Evolutionary conservation across 805 yeast species (phyloP), one percentile per base, ranked within the genome.

Genomic region (Candida krabiensis): DNA sequence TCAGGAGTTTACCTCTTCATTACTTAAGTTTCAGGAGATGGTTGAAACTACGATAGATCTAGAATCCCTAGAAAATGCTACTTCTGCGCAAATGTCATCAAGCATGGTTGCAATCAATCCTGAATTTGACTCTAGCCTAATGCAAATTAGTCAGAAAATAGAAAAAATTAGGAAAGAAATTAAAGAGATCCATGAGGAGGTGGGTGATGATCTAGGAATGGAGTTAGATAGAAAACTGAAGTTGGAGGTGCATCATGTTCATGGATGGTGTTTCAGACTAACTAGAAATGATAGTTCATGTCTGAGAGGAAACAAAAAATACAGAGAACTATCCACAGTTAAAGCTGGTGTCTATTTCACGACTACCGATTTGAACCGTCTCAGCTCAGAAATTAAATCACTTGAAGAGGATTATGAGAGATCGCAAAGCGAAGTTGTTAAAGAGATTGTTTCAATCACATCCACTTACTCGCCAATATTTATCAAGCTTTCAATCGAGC

Each of bases 321-420:
- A 82, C 57, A 73, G 73, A 35, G 97, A 93, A 60, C 68, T 91
- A 30, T 86, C 89, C 35, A 91, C 97, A 0, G 95, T 88, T 21
- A 93, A 93, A 58, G 96, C 96, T 2, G 99, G 99, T 40, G 91
- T 91, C 4, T 88, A 73, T 60, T 93, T 93, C 69, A 88, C 96
- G 8, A 87, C 96, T 2, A 61, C 68, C 29, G 72, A 73, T 44
- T 67, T 93, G 49, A 70, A 76, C 28, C 69, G 71, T n/a, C 66
- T 81, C 24, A 79, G 89, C 11, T 65, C 69, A 25, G 77, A 80
- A 41, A 80, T 79, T 49, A 64, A 66, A 11, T 77, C 77, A 30
- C 66, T 83, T 17, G 79, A 80, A 43, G 69, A 71, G 11, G 83
- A 80, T 41, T 91, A 91, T 60, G 80, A 83, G 44, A 67, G 66